These are phyloP conservation scores for Aspergillus homomorphus DNA, from an alignment of 495 filamentous ascomycete genomes.

Conservation along the genomic window DNA sequence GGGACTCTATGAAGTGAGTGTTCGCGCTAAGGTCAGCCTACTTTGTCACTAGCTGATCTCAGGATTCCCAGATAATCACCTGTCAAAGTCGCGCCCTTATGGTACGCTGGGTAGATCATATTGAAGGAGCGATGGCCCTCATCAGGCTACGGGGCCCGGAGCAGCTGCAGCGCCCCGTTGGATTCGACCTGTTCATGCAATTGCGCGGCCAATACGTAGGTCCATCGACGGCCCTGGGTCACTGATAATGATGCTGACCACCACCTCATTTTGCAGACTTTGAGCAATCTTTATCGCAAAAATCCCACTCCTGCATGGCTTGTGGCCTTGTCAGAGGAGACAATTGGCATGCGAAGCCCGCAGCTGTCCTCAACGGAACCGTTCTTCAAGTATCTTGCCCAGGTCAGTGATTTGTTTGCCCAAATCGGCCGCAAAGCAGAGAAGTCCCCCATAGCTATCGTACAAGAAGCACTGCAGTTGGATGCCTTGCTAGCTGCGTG, in stretches of 20 bases:
- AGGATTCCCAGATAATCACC: conserved; percentile 4
- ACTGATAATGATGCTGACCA: not conserved
- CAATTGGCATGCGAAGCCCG: not conserved
- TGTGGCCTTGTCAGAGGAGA: conserved; percentile 1
- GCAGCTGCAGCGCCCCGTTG: conserved; percentile 5
- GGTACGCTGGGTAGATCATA: conserved; percentile 8
- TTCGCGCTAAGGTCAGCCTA: not conserved
- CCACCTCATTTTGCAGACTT: not conserved
- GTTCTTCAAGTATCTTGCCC: conserved; percentile 8
- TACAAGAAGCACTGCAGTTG: conserved; percentile 7
- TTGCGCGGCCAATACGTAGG: conserved; percentile 11
- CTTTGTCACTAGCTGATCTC: not conserved
- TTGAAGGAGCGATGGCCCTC: conserved; percentile 13
- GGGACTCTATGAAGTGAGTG: conserved; percentile 23
- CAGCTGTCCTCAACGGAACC: not conserved
- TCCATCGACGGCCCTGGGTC: not conserved
- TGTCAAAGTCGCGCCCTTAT: conserved; percentile 13
- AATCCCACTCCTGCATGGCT: conserved; percentile 14
- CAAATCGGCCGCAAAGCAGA: not conserved
- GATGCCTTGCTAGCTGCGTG: conserved; percentile 10
- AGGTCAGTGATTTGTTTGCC: conserved; percentile 11
- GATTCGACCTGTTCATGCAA: conserved; percentile 15
- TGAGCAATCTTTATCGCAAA: conserved; percentile 14
- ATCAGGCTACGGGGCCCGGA: conserved; percentile 14
- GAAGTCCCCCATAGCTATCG: not conserved